Evolutionary conservation across 2,329 filamentous ascomycete genomes (phyloP).

Genomic region (Paracoccidioides brasiliensis): DNA sequence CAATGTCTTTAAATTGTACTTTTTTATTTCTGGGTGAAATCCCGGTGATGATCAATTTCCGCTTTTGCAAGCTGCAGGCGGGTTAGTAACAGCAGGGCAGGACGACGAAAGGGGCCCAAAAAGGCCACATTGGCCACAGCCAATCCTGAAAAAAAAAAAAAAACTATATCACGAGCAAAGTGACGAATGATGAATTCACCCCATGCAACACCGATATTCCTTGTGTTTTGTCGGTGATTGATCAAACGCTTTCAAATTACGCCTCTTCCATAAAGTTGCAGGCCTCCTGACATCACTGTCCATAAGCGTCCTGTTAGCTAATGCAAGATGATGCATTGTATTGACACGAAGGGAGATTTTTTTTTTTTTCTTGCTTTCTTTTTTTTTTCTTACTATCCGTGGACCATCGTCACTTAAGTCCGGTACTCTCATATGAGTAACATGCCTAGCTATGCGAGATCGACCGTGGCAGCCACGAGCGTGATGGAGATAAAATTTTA

Average conservation of each 20-base stretch:
- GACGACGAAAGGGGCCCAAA: too few relatives aligned
- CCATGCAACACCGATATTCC: not conserved
- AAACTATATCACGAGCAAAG: not conserved
- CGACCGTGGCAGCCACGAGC: not conserved
- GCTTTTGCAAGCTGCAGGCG: not conserved
- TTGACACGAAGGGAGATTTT: not conserved
- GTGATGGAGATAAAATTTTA: not conserved
- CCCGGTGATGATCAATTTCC: not conserved
- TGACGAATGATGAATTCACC: not conserved
- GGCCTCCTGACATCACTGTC: not conserved
- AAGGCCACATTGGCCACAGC: too few relatives aligned
- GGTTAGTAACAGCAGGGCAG: not conserved
- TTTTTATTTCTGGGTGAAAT: not conserved
- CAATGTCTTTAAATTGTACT: not conserved
- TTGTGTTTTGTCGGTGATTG: constrained; percentile 1
- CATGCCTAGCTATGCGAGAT: constrained; percentile 1
- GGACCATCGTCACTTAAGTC: not conserved
- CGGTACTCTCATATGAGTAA: not conserved
- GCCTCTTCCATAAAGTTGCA: not conserved
- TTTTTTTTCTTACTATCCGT: too few relatives aligned
- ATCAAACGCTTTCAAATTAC: not conserved
- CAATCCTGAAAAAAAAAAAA: too few relatives aligned
- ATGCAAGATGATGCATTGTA: not conserved
- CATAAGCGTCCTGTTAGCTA: not conserved
- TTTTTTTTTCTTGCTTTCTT: too few relatives aligned